A percentile compares a stretch with the other conserved stretches of the same genome.
Evolutionary conservation across 164 flowering plant species (phyloP).

Genomic region (Macadamia tetraphylla): DNA sequence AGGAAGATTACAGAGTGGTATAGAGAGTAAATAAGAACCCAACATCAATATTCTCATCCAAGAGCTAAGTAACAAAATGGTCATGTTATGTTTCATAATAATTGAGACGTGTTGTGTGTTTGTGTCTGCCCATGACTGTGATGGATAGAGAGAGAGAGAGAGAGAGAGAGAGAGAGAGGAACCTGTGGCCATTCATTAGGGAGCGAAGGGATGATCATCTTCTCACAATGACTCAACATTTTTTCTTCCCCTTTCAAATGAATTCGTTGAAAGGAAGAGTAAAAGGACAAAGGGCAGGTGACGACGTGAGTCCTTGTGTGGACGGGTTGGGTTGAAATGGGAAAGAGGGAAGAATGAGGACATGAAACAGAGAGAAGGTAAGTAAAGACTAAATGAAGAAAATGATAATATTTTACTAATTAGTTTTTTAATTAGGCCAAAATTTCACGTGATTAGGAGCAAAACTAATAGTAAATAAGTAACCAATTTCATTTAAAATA

Average conservation of each 20-base stretch:
- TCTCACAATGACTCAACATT: slow-evolving; percentile 9
- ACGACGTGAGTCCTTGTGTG: slow-evolving; percentile 26
- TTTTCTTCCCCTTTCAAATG: slow-evolving; percentile 6
- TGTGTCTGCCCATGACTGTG: neutral
- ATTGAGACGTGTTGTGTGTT: slow-evolving; percentile 10
- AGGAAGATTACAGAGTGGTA: slow-evolving; percentile 1
- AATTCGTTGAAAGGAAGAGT: slow-evolving; percentile 29
- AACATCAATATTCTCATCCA: slow-evolving; percentile 20
- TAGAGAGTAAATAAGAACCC: slow-evolving; percentile 4
- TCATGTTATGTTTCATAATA: slow-evolving; percentile 18
- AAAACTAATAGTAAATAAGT: no score
- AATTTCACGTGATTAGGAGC: slow-evolving; percentile 1
- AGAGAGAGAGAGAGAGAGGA: slow-evolving; percentile 10
- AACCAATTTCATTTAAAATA: neutral
- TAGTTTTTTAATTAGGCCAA: neutral
- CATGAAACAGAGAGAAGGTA: slow-evolving; percentile 11
- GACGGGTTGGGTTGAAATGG: slow-evolving; percentile 15
- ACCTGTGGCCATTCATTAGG: slow-evolving; percentile 24
- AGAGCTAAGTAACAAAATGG: slow-evolving; percentile 27
- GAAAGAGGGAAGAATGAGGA: neutral
- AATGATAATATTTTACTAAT: no score
- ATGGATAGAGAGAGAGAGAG: slow-evolving; percentile 6
- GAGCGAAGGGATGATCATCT: slow-evolving; percentile 16
- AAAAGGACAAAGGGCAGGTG: slow-evolving; percentile 42
- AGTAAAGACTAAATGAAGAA: no score